Percentiles rank a stretch among this genome's conserved stretches.
phyloP scores from a whole-genome alignment of 306 rosid genomes.

The Cicer cuneatum region DNA sequence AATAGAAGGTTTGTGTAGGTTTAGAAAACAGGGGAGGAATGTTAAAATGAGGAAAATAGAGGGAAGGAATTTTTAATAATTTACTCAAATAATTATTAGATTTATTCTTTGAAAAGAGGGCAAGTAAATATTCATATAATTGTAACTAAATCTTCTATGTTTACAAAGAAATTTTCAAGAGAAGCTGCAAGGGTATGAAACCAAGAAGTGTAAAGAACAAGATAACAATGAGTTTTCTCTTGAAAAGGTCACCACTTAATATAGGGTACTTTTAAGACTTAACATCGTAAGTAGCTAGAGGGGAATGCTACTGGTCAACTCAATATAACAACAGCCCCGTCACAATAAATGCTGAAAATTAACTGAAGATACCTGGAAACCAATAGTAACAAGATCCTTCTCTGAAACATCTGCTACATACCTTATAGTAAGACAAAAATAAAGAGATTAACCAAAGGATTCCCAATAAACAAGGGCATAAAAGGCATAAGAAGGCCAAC shows the following conservation, averaged over 20 bases:
- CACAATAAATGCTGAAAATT: conserved; percentile 29
- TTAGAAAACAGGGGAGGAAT: conserved; percentile 8
- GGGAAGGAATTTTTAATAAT: background rate
- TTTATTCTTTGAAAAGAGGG: conserved; percentile 11
- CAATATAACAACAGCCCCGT: conserved; percentile 21
- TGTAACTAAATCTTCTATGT: background rate
- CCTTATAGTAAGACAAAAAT: conserved; percentile 58
- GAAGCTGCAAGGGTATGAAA: conserved; percentile 23
- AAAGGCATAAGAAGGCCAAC: conserved; percentile 53
- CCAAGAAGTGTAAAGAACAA: background rate
- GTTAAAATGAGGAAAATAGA: conserved; percentile 15
- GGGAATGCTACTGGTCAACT: conserved; percentile 28
- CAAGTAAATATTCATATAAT: conserved; percentile 15
- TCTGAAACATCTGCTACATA: conserved; percentile 91
- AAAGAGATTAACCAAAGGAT: conserved; percentile 43
- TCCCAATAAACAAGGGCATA: conserved; percentile 26
- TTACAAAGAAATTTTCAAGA: background rate
- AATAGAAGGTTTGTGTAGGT: background rate
- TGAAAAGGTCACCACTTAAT: conserved; percentile 27
- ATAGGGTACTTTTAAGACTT: conserved; percentile 3
- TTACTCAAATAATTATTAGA: conserved; percentile 14
- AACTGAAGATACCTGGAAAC: conserved; percentile 77
- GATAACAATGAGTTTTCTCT: conserved; percentile 19
- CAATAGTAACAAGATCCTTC: conserved; percentile 92
- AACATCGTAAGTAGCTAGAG: conserved; percentile 12